Base-by-base conservation (phyloP, 192 early-diverging fungal species). In the Coemansia sp. region DNA sequence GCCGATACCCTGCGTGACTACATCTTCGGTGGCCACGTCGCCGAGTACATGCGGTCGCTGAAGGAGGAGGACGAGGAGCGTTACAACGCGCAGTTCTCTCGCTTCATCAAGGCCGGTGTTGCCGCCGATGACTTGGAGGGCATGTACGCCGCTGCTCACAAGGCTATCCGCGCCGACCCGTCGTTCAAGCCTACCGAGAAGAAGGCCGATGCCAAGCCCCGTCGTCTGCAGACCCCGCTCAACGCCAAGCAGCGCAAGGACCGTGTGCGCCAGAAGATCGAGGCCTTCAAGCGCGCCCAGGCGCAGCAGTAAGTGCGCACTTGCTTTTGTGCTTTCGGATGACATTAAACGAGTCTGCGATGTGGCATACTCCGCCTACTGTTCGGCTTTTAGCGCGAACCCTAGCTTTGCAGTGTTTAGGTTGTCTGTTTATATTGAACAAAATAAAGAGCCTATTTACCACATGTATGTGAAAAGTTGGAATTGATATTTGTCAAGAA, bases 21-120 rank as follows among this genome's bases (percentile, higher is more conserved):
- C 91, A 98, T 98, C 89, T 95, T 90, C 80, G 97, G 97, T 79
- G 88, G 90, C 73, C 97, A 97, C 86, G 92, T 98, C 62, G 86
- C 93, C 66, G 94, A 97, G 73, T 99, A 96, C 89, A 99, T 99
- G 94, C 91, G 90, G 72, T 86, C 88, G 84, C 92, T 99, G 67
- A 88, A 94, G 84, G 95, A 97, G 83, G 97, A 99, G 85, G 97
- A 99, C 79, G 94, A 95, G 86, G 97, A 99, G 77, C 86, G 88
- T 60, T 97, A 92, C 89, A 96, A 94, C 86, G 83, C 88, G 68
- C 94, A 97, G 82, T 99, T 99, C 82, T 85, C 94, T 63, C 85
- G 84, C 73, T 97, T 90, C 90, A 86, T 99, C 73, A 93, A 87
- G 83, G 85, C 87, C 58, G 95, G 89, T 60, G 83, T 97, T 66